These are phyloP conservation scores for Apiotrichum montevideense DNA, from an alignment of 1,284 basidiomycete genomes.

Conservation along the genomic window DNA sequence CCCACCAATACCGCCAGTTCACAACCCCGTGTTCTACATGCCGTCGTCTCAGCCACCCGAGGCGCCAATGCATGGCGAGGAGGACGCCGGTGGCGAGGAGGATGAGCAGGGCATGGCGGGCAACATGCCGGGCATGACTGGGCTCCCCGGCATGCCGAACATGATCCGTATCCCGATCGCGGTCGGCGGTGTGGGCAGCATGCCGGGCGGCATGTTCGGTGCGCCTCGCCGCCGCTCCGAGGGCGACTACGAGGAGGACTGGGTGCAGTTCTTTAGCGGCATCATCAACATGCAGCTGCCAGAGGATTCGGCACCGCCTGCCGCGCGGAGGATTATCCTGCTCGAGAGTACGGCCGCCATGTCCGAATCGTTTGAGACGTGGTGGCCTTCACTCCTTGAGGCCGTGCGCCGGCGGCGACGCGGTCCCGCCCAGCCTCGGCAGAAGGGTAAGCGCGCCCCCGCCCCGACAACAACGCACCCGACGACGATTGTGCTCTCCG, in stretches of 20 bases:
- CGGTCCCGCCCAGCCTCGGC: constrained; percentile 1
- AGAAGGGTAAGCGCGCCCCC: constrained; percentile 3
- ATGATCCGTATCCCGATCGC: constrained; percentile 16
- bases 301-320: background rate
- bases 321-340: constrained; percentile 61
- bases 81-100: constrained; percentile 8
- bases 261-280: constrained; percentile 29
- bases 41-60: constrained; percentile 49
- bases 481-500: constrained; percentile 72
- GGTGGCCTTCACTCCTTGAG: constrained; percentile 71
- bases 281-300: constrained; percentile 30
- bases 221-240: constrained; percentile 5
- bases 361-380: constrained; percentile 61
- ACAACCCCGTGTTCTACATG: constrained; percentile 55
- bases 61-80: constrained; percentile 10
- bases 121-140: background rate
- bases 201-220: constrained; percentile 6
- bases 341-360: constrained; percentile 72
- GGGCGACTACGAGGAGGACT: constrained; percentile 19
- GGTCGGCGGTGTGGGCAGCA: constrained; percentile 1
- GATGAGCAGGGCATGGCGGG: background rate
- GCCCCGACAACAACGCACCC: constrained; percentile 44
- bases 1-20: constrained; percentile 12
- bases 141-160: constrained; percentile 4
- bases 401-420: constrained; percentile 64